These are phyloP conservation scores for Solioccasus polychromus DNA, from an alignment of 768 basidiomycete species.

Conservation along the genomic window DNA sequence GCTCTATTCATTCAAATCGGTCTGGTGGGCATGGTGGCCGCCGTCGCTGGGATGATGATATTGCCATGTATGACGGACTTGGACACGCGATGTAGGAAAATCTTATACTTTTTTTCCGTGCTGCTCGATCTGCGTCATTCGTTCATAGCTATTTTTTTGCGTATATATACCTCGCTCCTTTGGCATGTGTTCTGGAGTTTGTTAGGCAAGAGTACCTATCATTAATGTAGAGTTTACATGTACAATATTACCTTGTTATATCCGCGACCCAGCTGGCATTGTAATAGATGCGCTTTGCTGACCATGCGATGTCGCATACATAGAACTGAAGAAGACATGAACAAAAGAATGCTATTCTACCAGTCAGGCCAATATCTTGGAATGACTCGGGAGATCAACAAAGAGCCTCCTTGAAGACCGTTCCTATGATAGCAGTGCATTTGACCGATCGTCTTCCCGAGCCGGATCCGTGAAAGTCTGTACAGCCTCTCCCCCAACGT, in stretches of 20 bases:
- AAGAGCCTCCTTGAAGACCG: not conserved
- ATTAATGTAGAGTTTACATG: slow-evolving; percentile 31
- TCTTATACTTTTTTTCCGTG: slow-evolving; percentile 5
- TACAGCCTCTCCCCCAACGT: not conserved
- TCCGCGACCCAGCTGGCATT: slow-evolving; percentile 6
- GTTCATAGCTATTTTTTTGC: slow-evolving; percentile 14
- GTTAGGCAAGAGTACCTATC: slow-evolving; percentile 18
- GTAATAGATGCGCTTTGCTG: slow-evolving; percentile 5
- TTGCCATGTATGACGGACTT: slow-evolving; percentile 34
- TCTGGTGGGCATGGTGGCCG: slow-evolving; percentile 16
- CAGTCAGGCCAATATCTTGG: not conserved
- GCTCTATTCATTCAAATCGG: slow-evolving; percentile 29
- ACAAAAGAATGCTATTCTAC: not conserved
- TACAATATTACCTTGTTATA: slow-evolving; percentile 20
- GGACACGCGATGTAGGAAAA: slow-evolving; percentile 21
- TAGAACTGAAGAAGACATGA: not conserved
- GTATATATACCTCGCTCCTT: slow-evolving; percentile 16
- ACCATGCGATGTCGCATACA: slow-evolving; percentile 2
- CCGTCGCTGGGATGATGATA: slow-evolving; percentile 20
- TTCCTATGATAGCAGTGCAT: not conserved
- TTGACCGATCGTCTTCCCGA: slow-evolving; percentile 1
- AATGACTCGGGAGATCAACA: not conserved
- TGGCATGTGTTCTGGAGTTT: slow-evolving; percentile 3
- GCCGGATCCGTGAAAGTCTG: not conserved
- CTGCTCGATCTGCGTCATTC: slow-evolving; percentile 17